Evolutionary conservation across 2,329 filamentous ascomycete species (phyloP).

Genomic region (Colletotrichum sp.): DNA sequence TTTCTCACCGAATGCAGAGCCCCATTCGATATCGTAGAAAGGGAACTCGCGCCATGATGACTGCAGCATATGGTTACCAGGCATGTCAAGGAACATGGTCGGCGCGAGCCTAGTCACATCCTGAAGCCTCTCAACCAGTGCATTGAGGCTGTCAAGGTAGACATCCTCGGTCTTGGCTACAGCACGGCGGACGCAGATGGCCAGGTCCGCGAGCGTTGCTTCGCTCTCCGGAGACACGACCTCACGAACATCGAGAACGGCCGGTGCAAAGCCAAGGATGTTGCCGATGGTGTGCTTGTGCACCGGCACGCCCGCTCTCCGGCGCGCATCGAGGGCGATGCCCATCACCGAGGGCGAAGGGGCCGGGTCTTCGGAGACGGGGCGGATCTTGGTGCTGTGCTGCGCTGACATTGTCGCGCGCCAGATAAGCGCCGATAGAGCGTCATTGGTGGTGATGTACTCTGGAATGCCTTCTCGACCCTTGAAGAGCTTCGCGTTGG

Average conservation of each 20-base stretch:
- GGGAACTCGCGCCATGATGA: slow-evolving; percentile 38
- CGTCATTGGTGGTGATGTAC: slow-evolving; percentile 32
- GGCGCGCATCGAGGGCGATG: slow-evolving; percentile 40
- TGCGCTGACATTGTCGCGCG: slow-evolving; percentile 9
- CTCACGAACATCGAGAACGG: slow-evolving; percentile 30
- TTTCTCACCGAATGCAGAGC: slow-evolving; percentile 28
- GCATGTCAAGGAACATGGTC: slow-evolving; percentile 39
- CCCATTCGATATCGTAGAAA: slow-evolving; percentile 39
- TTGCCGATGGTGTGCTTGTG: slow-evolving; percentile 41
- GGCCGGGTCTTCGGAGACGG: slow-evolving; percentile 26
- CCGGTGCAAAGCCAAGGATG: slow-evolving; percentile 40
- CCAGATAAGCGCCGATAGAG: slow-evolving; percentile 14
- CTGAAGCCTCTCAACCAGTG: slow-evolving; percentile 33
- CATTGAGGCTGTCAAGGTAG: slow-evolving; percentile 33
- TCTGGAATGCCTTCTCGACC: slow-evolving; percentile 14
- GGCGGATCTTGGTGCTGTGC: neutral
- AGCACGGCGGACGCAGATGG: slow-evolving; percentile 36
- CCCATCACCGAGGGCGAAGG: slow-evolving; percentile 34
- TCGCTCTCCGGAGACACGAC: slow-evolving; percentile 26
- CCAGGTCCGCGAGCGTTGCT: slow-evolving; percentile 35
- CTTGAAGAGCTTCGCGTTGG: slow-evolving; percentile 27
- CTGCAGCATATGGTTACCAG: slow-evolving; percentile 35
- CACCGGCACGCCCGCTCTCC: slow-evolving; percentile 36
- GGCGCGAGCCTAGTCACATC: slow-evolving; percentile 35
- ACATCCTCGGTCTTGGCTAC: slow-evolving; percentile 33